Base-by-base conservation (phyloP, 2,329 filamentous ascomycete genomes). In the Alternaria postmessia region DNA sequence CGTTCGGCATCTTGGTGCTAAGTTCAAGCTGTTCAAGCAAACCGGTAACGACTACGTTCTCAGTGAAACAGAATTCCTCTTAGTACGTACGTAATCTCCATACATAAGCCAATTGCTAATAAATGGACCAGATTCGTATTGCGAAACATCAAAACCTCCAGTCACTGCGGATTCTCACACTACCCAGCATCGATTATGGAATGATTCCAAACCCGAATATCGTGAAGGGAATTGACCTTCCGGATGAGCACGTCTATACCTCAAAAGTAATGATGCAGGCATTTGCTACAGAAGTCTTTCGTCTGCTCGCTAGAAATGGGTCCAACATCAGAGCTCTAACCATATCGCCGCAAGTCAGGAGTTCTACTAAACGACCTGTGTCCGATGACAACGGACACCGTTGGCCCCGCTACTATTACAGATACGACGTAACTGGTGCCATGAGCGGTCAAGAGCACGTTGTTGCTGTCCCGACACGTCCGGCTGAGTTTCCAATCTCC, bases 181-280 rank as follows among this genome's bases (percentile, higher is more conserved):
- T 12, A 7, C 32, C 32, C 14, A 36, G 14, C 32, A 7, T 36
- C 6, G 32, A 36, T 36, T 36, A 36, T 7, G 32, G 32, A 0
- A 16, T 36, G 5, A 16, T 3, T 1, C 32, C 32, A 3, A 16
- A 36, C 1, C 32, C 32, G 6, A 3, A 3, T 36, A 14, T 14
- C 14, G 3, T 30, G 12, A 0, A 7, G 32, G 0, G 32, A 2
- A 6, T 16, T 16, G 12, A 0, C 5, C 32, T 36, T 36, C 32
- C 32, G 1, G 32, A 36, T 2, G 12, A 14, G 6, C 32, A 36
- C 5, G 0, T 36, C 11, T 36, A 16, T 36, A 36, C 32, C 14
- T 14, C 32, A 6, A 0, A 36, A 16, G 14, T 3, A 36, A 16
- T 36, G 11, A 36, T 36, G 32, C 32, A 36, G 14, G 6, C 5